Evolutionary conservation across 2,329 filamentous ascomycete genomes (phyloP), one percentile per base, ranked within the genome.

Genomic region (Pseudogymnoascus sp.): DNA sequence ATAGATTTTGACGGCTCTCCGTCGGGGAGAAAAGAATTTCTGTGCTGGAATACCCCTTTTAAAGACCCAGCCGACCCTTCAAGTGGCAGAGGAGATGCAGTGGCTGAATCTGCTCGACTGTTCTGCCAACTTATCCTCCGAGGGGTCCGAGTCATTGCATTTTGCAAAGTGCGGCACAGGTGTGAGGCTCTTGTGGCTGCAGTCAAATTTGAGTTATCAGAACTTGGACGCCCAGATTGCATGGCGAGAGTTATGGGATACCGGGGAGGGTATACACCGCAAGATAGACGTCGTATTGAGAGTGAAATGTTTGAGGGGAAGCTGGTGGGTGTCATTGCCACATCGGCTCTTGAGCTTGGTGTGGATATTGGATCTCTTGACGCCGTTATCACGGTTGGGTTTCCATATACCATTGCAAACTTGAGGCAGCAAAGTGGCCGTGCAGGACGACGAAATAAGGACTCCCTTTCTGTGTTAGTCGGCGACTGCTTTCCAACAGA

Each of bases 41-140:
- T 99, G 6, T 97, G 92, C 73, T 99, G 94, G 94, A 97, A 99
- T 68, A 97, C 93, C 0, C 94, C 94, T 0, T 96, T 85, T 73
- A 95, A 91, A 71, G 93, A 97, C 67, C 91, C 93, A 0, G 82
- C 81, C 1, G 93, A 97, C 73, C 89, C 91, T 7, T 85, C 88
- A 0, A 96, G 90, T 67, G 93, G 94, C 1, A 84, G 94, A 62
- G 90, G 90, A 12, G 90, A 90, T 71, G 86, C 87, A 3, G 85
- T 95, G 71, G 81, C 84, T 4, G 93, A 99, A 74, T 89, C 90
- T n/a, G 91, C 94, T 1, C 86, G 89, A 43, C 76, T 99, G 0
- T 96, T 99, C 70, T 96, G 91, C 68, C 89, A 96, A 69, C 79
- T 99, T 2, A 86, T 99, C 16, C 75, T 97, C 2, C 81, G 93